Evolutionary conservation across 176 grass and related monocot species (phyloP).

Genomic region (Zoysia japonica): DNA sequence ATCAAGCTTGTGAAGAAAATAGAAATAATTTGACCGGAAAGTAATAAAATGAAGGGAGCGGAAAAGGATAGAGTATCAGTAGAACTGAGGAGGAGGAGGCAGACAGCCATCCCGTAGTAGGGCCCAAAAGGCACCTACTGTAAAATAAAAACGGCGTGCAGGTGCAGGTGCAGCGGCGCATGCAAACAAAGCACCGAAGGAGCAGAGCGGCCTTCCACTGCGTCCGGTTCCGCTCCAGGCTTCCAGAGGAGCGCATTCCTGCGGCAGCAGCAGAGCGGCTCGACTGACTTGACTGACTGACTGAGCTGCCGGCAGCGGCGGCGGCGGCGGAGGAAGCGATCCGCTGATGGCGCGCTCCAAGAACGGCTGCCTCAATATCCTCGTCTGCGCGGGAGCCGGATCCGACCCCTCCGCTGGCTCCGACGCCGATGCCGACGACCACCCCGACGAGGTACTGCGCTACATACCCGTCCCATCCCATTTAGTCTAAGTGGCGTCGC

Average conservation of each 20-base stretch:
- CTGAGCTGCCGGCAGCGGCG: neutral
- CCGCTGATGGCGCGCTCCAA: constrained; percentile 52
- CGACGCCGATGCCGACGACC: constrained; percentile 49
- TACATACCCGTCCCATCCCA: neutral
- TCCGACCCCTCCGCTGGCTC: constrained; percentile 48
- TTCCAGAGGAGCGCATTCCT: constrained; percentile 34
- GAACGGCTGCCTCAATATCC: constrained; percentile 79
- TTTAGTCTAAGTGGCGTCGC: neutral
- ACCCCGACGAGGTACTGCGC: constrained; percentile 49
- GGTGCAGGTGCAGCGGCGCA: neutral
- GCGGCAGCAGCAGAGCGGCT: neutral
- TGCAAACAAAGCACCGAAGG: constrained; percentile 37
- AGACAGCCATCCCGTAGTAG: neutral
- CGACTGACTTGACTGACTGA: constrained; percentile 10
- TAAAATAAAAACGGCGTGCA: constrained; percentile 39
- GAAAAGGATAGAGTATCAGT: neutral
- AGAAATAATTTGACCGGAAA: neutral
- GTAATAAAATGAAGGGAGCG: too few relatives aligned
- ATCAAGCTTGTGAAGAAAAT: neutral
- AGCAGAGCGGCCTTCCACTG: constrained; percentile 31
- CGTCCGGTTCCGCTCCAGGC: constrained; percentile 31
- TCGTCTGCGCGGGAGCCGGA: constrained; percentile 55
- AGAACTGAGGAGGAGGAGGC: neutral
- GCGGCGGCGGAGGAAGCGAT: neutral
- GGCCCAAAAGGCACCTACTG: constrained; percentile 15